Evolutionary conservation across 805 yeast genomes (phyloP), one percentile per base, ranked within the genome.

Genomic region (Ogataea nitratoaversa): DNA sequence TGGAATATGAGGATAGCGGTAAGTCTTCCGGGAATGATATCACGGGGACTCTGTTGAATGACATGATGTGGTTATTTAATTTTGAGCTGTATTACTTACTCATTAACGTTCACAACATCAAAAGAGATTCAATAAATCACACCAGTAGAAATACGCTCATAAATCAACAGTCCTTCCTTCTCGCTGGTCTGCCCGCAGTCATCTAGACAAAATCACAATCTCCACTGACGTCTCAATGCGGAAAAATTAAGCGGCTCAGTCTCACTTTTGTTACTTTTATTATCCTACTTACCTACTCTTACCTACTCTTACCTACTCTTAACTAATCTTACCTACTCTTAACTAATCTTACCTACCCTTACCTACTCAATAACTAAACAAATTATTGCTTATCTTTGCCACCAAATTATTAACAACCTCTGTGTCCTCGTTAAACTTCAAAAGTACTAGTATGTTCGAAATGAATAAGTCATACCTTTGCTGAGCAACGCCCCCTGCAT

Each of bases 11-110:
- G 3, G 37, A 30, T 2, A 34, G 38, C 4, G 55, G 36, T 3
- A 50, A 16, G 29, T 58, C 54, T 40, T 65, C 69, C 0, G 69
- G 69, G 29, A 65, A 63, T 8, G 67, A 49, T 5, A 62, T 53
- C 3, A 50, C 50, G 3, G 62, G 58, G 5, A 56, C 40, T 11
- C 20, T 36, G 4, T 47, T 36, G 30, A 52, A 46, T 8, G 39
- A 30, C 39, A 36, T 36, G n/a, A n/a, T n/a, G n/a, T n/a, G n/a
- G n/a, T n/a, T n/a, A n/a, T 12, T 19, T 31, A 17, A 17, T 11
- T n/a, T 19, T 31, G 34, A 11, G n/a, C n/a, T n/a, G n/a, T n/a
- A n/a, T n/a, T n/a, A n/a, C n/a, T n/a, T n/a, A n/a, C n/a, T n/a
- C n/a, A n/a, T n/a, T n/a, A n/a, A n/a, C n/a, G n/a, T n/a, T n/a